A percentile compares a stretch with the other conserved stretches of the same genome.
Evolutionary conservation across 345 rosid species (phyloP).

Genomic region (Erodium maritimum): DNA sequence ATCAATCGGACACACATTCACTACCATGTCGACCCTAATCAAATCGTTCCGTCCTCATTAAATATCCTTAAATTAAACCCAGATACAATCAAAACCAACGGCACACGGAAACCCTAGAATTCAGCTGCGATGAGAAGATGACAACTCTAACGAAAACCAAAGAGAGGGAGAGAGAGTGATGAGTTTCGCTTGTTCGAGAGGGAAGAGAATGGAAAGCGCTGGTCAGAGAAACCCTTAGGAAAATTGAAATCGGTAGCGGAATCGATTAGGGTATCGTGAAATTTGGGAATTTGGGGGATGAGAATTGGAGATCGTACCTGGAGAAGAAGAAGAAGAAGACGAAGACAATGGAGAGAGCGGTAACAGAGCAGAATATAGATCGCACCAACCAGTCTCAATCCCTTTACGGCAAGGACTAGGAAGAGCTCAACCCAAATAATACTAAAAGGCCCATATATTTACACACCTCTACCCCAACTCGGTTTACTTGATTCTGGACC

Average conservation of each 20-base stretch:
- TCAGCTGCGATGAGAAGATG: not conserved
- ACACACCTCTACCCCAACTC: no score
- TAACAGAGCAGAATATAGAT: not conserved
- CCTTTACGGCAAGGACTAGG: no score
- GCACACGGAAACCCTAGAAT: not conserved
- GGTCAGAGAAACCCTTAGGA: not conserved
- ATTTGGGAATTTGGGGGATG: not conserved
- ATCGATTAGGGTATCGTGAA: not conserved
- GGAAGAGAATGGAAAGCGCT: not conserved
- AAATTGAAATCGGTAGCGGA: not conserved
- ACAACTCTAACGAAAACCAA: not conserved
- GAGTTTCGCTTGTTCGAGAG: not conserved
- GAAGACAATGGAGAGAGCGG: not conserved
- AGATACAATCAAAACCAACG: not conserved
- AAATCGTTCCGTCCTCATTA: not conserved
- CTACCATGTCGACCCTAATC: not conserved
- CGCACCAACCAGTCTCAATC: not conserved
- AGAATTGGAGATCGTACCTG: not conserved
- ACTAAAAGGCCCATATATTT: no score
- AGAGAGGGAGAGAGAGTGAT: not conserved
- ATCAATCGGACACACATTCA: not conserved
- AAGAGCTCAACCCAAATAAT: no score
- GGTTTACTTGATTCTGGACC: no score
- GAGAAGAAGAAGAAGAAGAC: not conserved
- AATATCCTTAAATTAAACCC: not conserved